phyloP scores from a whole-genome alignment of 2,329 filamentous ascomycete genomes.

The Ambrosiella cleistominuta region DNA sequence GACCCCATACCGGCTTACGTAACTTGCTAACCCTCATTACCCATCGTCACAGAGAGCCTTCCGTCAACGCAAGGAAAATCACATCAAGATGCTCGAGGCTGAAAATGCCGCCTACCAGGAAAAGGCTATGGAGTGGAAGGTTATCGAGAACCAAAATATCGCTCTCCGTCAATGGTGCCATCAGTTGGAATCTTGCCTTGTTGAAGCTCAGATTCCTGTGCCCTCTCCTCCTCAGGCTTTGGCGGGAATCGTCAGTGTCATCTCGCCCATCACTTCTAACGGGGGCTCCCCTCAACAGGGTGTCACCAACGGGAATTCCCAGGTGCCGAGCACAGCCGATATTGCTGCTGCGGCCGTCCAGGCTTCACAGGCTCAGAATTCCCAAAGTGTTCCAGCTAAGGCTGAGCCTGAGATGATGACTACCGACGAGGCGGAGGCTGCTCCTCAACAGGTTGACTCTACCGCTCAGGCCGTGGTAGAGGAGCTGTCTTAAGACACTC shows the following conservation, averaged over 20 bases:
- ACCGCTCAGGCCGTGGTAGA: too few relatives aligned
- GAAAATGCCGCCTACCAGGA: conserved; percentile 68
- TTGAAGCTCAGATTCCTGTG: conserved; percentile 68
- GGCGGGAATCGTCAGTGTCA: background rate
- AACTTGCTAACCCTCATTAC: conserved; percentile 17
- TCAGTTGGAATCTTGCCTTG: conserved; percentile 67
- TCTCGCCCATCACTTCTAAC: background rate
- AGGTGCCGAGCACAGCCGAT: too few relatives aligned
- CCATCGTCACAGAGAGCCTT: conserved; percentile 62
- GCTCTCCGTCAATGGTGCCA: conserved; percentile 84
- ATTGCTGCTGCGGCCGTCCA: background rate
- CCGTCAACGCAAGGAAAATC: conserved; percentile 90
- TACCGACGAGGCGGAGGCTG: too few relatives aligned
- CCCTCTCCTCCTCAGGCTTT: conserved; percentile 51
- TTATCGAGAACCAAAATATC: conserved; percentile 77
- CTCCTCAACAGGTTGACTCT: too few relatives aligned
- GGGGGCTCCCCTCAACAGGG: too few relatives aligned
- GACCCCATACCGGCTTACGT: conserved; percentile 9
- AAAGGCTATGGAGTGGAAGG: conserved; percentile 61
- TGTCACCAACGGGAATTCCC: too few relatives aligned
- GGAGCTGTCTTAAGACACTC: too few relatives aligned
- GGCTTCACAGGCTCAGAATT: conserved; percentile 11
- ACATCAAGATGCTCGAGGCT: conserved; percentile 94
- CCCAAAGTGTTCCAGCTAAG: background rate
- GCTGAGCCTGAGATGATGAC: too few relatives aligned